Base-by-base conservation (phyloP, 768 basidiomycete genomes). In the Lentinus tigrinus region DNA sequence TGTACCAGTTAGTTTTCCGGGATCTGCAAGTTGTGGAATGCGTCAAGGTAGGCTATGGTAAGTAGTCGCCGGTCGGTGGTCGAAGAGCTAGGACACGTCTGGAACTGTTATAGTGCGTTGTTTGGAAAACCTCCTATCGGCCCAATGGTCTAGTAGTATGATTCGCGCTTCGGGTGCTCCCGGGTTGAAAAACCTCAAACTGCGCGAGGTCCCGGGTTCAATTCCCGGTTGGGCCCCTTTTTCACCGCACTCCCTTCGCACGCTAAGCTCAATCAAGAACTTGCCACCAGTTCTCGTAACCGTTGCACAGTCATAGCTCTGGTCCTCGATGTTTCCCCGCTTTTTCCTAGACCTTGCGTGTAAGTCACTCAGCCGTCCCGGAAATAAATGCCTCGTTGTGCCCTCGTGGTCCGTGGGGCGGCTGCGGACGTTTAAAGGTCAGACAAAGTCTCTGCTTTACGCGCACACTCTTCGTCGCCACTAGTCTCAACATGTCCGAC, bases 191-290 rank as follows among this genome's bases (percentile, higher is more conserved):
- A 38, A 49, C 43, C 31, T 7, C 31, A 31, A 31, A 31, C 49
- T 72, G 71, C 67, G 69, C 69, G 72, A 73, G 73, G 72, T 71
- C 73, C 72, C 72, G 72, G 72, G 72, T 73, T 74, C 73, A 73
- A 73, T 73, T 72, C 73, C 72, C 72, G 72, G 72, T 69, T 72
- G 72, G 68, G 72, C 72, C 73, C 72, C 51, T 23, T 52, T 24
- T 50, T 17, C 47, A 44, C 47, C 14, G 17, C 42, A 19, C n/a
- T n/a, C n/a, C n/a, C n/a, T 27, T 21, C 7, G 8, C 14, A 13
- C 4, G 1, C 42, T 19, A 17, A 17, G n/a, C 42, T 3, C 10
- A 21, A n/a, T 21, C 9, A 7, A 46, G 42, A n/a, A 21, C 19
- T 27, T 4, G 24, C 3, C 4, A 17, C 36, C 47, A 31, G 34